phyloP scores from a whole-genome alignment of 179 eudicot species.

The Spergularia azorica region DNA sequence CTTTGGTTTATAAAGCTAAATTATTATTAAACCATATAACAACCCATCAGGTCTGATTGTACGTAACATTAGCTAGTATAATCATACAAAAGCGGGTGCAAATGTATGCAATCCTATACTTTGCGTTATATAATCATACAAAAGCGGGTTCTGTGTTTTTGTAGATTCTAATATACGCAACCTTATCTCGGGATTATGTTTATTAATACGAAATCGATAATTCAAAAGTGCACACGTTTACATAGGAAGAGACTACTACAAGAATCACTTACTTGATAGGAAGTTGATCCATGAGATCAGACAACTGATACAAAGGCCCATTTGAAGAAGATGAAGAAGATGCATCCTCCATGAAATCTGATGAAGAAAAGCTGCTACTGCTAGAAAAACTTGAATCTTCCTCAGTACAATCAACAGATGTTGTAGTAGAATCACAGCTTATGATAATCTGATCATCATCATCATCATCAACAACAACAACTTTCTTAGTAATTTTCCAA shows the following conservation, averaged over 20 bases:
- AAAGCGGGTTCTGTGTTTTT: neutral
- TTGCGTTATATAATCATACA: neutral
- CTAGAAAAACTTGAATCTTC: constrained; percentile 37
- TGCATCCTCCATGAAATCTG: constrained; percentile 52
- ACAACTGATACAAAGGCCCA: constrained; percentile 58
- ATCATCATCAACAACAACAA: neutral
- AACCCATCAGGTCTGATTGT: too few relatives aligned
- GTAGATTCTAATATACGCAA: neutral
- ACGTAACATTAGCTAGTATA: too few relatives aligned
- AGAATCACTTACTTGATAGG: constrained; percentile 61
- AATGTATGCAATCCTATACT: too few relatives aligned
- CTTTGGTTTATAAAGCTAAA: too few relatives aligned
- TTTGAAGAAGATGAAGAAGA: constrained; percentile 43
- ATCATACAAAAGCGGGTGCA: too few relatives aligned
- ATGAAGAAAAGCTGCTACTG: constrained; percentile 27
- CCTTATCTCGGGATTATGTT: too few relatives aligned
- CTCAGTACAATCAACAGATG: constrained; percentile 24
- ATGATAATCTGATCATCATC: neutral
- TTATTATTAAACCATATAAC: too few relatives aligned
- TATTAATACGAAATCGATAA: neutral
- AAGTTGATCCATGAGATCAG: constrained; percentile 73
- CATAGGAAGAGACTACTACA: neutral
- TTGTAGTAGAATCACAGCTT: neutral
- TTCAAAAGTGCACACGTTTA: too few relatives aligned
- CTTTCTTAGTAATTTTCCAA: constrained; percentile 5